These are phyloP conservation scores for Elsinoe batatas DNA, from an alignment of 2,329 filamentous ascomycete species.

Conservation along the genomic window DNA sequence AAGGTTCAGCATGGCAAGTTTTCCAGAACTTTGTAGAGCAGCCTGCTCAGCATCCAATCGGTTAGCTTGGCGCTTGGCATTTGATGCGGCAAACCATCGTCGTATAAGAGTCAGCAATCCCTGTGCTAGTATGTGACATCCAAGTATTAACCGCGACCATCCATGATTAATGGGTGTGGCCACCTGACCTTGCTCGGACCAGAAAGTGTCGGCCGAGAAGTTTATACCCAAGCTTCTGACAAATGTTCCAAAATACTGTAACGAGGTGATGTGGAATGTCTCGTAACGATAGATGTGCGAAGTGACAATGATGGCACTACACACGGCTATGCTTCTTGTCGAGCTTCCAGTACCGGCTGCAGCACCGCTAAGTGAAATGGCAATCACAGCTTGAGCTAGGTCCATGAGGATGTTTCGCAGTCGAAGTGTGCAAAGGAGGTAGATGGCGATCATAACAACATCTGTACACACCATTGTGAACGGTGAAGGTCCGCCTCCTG, in stretches of 20 bases:
- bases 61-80: constrained; percentile 26
- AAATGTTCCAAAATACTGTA: constrained; percentile 30
- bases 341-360: constrained; percentile 58
- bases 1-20: constrained; percentile 12
- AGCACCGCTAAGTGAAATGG: constrained; percentile 78
- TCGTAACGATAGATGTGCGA: constrained; percentile 46
- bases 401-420: constrained; percentile 83
- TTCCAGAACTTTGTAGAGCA: constrained; percentile 6
- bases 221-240: constrained; percentile 28
- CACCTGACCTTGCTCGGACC: constrained; percentile 22
- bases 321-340: constrained; percentile 61
- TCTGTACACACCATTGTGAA: constrained; percentile 79
- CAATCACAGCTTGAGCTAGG: constrained; percentile 85
- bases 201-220: constrained; percentile 18
- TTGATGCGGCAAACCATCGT: constrained; percentile 32
- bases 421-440: constrained; percentile 46
- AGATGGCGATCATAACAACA: constrained; percentile 62
- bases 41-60: constrained; percentile 10
- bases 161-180: constrained; percentile 42
- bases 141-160: constrained; percentile 59
- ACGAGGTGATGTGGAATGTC: constrained; percentile 30
- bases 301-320: constrained; percentile 54
- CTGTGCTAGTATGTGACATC: constrained; percentile 66
- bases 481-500: constrained; percentile 68
- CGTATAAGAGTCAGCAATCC: constrained; percentile 61